A percentile compares a stretch with the other conserved stretches of the same genome.
These are phyloP conservation scores for Thyridium curvatum DNA, from an alignment of 2,329 filamentous ascomycete species.

Conservation along the genomic window DNA sequence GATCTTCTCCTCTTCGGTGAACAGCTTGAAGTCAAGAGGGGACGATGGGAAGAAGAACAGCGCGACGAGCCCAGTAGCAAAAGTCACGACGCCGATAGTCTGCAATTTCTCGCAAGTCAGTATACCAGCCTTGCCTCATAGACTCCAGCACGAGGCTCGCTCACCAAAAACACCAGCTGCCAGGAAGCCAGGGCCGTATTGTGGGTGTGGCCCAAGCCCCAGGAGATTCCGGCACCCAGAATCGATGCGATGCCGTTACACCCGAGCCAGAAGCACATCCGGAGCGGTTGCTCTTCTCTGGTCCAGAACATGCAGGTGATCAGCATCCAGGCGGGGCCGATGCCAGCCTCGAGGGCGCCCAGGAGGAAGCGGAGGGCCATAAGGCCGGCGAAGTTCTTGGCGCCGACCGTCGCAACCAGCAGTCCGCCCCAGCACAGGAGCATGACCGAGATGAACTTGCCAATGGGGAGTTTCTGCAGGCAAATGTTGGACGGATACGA, in stretches of 20 bases:
- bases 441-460: constrained; percentile 31
- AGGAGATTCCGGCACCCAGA: constrained; percentile 19
- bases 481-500: constrained; percentile 31
- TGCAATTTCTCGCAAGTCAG: too few species aligned
- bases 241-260: constrained; percentile 22
- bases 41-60: constrained; percentile 25
- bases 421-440: constrained; percentile 34
- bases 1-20: constrained; percentile 25
- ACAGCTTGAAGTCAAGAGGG: constrained; percentile 24
- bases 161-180: constrained; percentile 3
- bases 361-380: constrained; percentile 28
- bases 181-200: too few species aligned
- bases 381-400: constrained; percentile 24
- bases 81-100: constrained; percentile 12
- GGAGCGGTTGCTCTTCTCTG: constrained; percentile 27
- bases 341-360: constrained; percentile 33
- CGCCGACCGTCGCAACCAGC: constrained; percentile 20
- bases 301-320: constrained; percentile 31
- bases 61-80: constrained; percentile 8
- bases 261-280: constrained; percentile 24
- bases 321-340: constrained; percentile 27
- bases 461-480: constrained; percentile 33
- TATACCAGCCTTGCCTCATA: too few species aligned
- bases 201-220: constrained; percentile 17
- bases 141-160: too few species aligned